These are phyloP conservation scores for Diaporthe sp. DNA, from an alignment of 2,329 filamentous ascomycete genomes.

Conservation along the genomic window DNA sequence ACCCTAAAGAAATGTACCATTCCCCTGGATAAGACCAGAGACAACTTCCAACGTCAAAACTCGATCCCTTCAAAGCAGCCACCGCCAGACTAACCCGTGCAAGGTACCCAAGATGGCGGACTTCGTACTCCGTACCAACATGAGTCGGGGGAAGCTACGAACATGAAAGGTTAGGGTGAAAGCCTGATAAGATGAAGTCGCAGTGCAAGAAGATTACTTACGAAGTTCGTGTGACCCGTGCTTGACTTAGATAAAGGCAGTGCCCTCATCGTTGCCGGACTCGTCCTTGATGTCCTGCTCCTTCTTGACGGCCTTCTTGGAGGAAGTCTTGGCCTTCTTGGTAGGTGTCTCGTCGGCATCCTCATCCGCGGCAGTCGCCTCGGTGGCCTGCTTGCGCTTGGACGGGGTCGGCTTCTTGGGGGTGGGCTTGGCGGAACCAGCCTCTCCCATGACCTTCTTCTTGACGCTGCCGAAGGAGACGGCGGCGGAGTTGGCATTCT, in stretches of 20 bases:
- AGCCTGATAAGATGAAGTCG: neutral
- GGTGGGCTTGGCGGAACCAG: neutral
- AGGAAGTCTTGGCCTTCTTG: conserved; percentile 17
- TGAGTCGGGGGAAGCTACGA: neutral
- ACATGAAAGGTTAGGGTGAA: neutral
- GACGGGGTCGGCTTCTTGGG: neutral
- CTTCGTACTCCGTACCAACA: neutral
- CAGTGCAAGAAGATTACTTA: neutral
- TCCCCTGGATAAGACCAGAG: no score
- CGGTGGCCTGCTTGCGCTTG: conserved; percentile 1
- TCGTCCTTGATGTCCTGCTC: neutral
- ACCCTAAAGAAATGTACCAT: neutral
- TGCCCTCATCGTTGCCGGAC: neutral
- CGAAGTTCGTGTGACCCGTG: neutral
- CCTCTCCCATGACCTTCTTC: conserved; percentile 21
- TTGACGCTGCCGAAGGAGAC: neutral
- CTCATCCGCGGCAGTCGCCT: fast-evolving
- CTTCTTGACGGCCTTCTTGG: conserved; percentile 6
- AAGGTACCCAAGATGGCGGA: neutral
- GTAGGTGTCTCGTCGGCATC: neutral
- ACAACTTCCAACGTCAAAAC: neutral
- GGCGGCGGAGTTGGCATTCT: neutral
- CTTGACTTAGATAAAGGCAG: neutral
- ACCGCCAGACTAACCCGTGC: neutral
- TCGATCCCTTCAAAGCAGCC: neutral